Percentiles rank a stretch among this genome's conserved stretches.
Conservation (phyloP, 2,329 filamentous ascomycete genomes). For the Didymella sp. region DNA sequence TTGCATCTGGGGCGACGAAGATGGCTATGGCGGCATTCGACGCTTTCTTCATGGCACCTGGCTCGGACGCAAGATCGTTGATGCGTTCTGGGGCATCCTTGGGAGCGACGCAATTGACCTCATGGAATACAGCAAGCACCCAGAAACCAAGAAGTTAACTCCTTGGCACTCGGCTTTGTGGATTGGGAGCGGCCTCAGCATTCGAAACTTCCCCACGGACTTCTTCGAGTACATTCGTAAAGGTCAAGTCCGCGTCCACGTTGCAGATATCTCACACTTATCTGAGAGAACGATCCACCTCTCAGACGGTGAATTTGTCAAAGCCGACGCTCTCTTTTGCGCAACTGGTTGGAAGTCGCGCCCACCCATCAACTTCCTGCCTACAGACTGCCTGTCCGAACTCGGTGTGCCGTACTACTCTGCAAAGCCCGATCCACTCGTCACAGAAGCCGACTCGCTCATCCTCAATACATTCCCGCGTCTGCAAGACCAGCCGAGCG, state of each 20-base stretch:
- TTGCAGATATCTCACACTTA: slow-evolving; percentile 62
- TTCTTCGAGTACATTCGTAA: slow-evolving; percentile 64
- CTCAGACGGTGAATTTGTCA: slow-evolving; percentile 53
- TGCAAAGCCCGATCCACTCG: slow-evolving; percentile 22
- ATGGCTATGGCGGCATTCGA: slow-evolving; percentile 65
- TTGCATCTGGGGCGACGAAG: slow-evolving; percentile 71
- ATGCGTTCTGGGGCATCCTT: slow-evolving; percentile 64
- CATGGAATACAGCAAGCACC: slow-evolving; percentile 55
- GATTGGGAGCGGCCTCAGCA: slow-evolving; percentile 63
- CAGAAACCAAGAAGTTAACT: slow-evolving; percentile 52
- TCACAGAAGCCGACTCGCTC: slow-evolving; percentile 42
- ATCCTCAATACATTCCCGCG: slow-evolving; percentile 22
- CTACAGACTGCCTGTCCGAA: slow-evolving; percentile 25
- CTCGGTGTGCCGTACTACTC: slow-evolving; percentile 55
- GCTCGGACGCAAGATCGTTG: slow-evolving; percentile 63
- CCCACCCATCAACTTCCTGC: slow-evolving; percentile 17
- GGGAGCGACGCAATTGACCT: slow-evolving; percentile 60
- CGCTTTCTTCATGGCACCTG: slow-evolving; percentile 64
- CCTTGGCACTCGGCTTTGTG: slow-evolving; percentile 57
- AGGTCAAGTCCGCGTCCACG: slow-evolving; percentile 62
- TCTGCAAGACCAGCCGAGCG: slow-evolving; percentile 14
- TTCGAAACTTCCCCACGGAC: slow-evolving; percentile 66
- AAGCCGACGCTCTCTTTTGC: slow-evolving; percentile 61
- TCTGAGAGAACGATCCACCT: slow-evolving; percentile 59
- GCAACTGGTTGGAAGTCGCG: slow-evolving; percentile 62